A percentile compares a stretch with the other conserved stretches of the same genome.
These are phyloP conservation scores for Eutrema heterophyllum DNA, from an alignment of 345 rosid species.

Conservation along the genomic window DNA sequence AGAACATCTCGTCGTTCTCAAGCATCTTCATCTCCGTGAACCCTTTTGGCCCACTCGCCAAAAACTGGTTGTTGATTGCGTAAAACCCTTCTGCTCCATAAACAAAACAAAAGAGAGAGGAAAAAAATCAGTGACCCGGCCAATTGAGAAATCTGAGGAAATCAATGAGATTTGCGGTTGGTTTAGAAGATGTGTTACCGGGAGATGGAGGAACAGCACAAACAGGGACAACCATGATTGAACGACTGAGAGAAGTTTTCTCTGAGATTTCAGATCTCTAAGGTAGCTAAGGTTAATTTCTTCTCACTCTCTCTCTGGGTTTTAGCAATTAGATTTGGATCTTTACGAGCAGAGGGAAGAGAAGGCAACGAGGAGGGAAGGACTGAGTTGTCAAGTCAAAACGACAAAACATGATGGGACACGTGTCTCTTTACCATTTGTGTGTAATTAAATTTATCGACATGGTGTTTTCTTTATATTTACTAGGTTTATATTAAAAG, in stretches of 20 bases:
- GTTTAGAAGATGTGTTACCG: neutral
- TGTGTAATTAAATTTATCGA: too few relatives aligned
- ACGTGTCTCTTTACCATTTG: too few relatives aligned
- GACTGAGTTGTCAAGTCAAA: too few relatives aligned
- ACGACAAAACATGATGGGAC: too few relatives aligned
- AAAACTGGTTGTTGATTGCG: slow-evolving; percentile 20
- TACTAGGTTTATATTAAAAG: too few relatives aligned
- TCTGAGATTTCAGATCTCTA: too few relatives aligned
- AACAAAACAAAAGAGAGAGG: neutral
- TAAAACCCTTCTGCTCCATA: slow-evolving; percentile 4
- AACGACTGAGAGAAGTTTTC: too few relatives aligned
- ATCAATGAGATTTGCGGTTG: neutral
- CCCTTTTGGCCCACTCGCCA: slow-evolving; percentile 6
- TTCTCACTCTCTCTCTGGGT: too few relatives aligned
- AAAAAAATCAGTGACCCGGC: neutral
- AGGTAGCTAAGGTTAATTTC: neutral
- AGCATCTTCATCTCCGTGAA: neutral
- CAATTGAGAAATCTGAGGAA: neutral
- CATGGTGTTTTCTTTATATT: too few relatives aligned
- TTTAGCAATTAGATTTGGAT: too few relatives aligned
- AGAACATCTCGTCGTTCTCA: neutral
- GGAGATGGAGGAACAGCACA: neutral
- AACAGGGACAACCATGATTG: too few relatives aligned
- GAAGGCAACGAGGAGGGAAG: too few relatives aligned
- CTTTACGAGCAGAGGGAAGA: neutral